phyloP scores from a whole-genome alignment of 208 protist species.

The Tritrichomonas musculus region DNA sequence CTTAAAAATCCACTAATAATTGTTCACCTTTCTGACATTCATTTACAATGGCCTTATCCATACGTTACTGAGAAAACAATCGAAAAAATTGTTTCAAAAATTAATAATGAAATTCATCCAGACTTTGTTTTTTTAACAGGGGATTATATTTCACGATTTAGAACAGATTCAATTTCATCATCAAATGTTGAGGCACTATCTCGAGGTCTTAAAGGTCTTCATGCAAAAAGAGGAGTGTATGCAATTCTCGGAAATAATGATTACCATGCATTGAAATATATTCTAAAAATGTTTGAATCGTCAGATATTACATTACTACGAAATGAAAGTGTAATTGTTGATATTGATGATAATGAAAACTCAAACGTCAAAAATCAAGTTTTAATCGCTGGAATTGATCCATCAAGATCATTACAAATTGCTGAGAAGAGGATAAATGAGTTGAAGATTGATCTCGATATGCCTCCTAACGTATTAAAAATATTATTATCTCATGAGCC shows the following conservation, averaged over 20 bases:
- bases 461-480: background rate
- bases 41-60: conserved; percentile 25
- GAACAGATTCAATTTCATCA: background rate
- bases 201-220: background rate
- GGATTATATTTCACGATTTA: background rate
- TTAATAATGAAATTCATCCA: background rate
- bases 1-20: background rate
- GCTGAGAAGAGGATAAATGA: too few species aligned
- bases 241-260: conserved; percentile 12
- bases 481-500: conserved; percentile 17
- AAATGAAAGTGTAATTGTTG: background rate
- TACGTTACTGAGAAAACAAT: background rate
- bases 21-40: background rate
- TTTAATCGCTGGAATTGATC: background rate
- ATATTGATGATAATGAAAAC: too few species aligned
- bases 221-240: background rate
- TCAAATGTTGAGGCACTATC: background rate
- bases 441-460: too few species aligned
- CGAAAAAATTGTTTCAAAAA: background rate
- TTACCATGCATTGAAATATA: background rate
- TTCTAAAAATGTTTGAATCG: background rate
- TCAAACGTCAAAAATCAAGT: too few species aligned
- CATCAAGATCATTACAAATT: background rate
- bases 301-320: background rate
- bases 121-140: conserved; percentile 11